Conservation (phyloP, 768 basidiomycete species). For the Erythrobasidium yunnanense region DNA sequence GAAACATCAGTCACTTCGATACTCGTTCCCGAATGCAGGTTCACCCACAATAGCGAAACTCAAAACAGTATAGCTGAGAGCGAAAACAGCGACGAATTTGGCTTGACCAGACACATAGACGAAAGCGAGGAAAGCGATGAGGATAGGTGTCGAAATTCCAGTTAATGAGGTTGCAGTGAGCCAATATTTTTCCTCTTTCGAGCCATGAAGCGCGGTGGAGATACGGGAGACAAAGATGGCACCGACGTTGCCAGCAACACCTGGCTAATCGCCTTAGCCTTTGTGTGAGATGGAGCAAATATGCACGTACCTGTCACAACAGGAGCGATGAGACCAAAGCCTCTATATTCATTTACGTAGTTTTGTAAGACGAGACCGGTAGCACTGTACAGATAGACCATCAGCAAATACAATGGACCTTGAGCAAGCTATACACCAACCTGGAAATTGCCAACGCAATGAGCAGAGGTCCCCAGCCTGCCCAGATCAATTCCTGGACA, state of each 20-base stretch:
- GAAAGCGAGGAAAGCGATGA: conserved; percentile 59
- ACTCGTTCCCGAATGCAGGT: too few relatives aligned
- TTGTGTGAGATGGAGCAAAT: not conserved
- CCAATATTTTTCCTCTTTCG: conserved; percentile 36
- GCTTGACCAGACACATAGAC: conserved; percentile 68
- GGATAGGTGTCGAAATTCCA: conserved; percentile 66
- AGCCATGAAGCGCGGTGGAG: conserved; percentile 73
- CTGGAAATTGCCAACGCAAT: conserved; percentile 61
- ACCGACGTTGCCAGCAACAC: conserved; percentile 62
- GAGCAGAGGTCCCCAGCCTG: conserved; percentile 84
- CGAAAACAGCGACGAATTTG: conserved; percentile 57
- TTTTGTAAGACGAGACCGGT: conserved; percentile 84
- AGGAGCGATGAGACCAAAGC: conserved; percentile 74
- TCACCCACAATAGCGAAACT: conserved; percentile 27
- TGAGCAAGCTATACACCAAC: too few relatives aligned
- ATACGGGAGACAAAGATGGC: conserved; percentile 82
- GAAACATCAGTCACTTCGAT: not conserved
- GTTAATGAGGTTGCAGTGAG: conserved; percentile 50
- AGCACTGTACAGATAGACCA: conserved; percentile 53
- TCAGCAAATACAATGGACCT: conserved; percentile 27
- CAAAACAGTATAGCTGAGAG: conserved; percentile 50
- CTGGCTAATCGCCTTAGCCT: too few relatives aligned
- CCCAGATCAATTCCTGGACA: conserved; percentile 60
- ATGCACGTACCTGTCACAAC: conserved; percentile 64
- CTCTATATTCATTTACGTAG: conserved; percentile 75